phyloP scores from a whole-genome alignment of 2,329 filamentous ascomycete genomes.

The Alternaria viburni region DNA sequence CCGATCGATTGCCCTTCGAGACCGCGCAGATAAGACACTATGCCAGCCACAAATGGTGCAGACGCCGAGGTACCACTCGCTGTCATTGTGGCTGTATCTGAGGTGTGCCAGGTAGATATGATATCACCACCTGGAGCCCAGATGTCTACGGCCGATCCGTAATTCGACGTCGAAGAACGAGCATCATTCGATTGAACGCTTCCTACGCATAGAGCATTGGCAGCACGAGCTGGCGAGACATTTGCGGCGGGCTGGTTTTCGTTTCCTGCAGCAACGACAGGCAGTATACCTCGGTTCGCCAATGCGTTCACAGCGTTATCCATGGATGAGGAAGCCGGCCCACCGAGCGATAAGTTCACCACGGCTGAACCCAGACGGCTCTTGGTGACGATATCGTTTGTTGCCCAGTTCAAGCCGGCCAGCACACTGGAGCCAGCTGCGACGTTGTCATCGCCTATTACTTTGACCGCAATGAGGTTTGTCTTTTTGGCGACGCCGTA shows the following conservation, averaged over 20 bases:
- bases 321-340: conserved; percentile 29
- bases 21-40: conserved; percentile 72
- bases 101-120: conserved; percentile 55
- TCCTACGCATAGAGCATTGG: conserved; percentile 46
- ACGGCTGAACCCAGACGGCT: conserved; percentile 35
- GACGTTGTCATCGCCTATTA: conserved; percentile 29
- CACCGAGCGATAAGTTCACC: conserved; percentile 50
- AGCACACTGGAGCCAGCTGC: conserved; percentile 27
- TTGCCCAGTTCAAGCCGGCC: conserved; percentile 41
- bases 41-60: conserved; percentile 69
- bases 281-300: conserved; percentile 39
- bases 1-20: conserved; percentile 47
- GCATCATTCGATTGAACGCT: conserved; percentile 37
- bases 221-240: conserved; percentile 40
- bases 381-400: conserved; percentile 40
- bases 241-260: conserved; percentile 33
- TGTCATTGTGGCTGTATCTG: conserved; percentile 49
- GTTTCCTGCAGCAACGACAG: conserved; percentile 47
- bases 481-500: conserved; percentile 44
- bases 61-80: conserved; percentile 70
- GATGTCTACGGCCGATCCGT: conserved; percentile 46
- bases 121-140: conserved; percentile 47
- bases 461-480: conserved; percentile 46
- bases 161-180: conserved; percentile 40
- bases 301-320: conserved; percentile 43